Evolutionary conservation across 306 rosid genomes (phyloP).

Genomic region (Cucumis melo): DNA sequence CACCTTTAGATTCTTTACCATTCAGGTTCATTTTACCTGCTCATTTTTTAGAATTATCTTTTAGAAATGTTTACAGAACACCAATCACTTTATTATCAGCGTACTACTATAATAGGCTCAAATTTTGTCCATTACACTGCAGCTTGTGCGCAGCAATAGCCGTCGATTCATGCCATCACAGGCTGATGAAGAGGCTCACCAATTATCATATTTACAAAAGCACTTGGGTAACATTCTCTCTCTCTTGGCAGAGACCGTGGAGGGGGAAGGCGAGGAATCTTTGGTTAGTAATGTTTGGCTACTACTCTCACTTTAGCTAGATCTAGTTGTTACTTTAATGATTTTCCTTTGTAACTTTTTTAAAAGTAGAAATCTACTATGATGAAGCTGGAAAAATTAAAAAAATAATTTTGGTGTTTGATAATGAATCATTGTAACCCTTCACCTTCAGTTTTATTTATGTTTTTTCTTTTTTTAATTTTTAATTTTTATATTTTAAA

Average conservation of each 20-base stretch:
- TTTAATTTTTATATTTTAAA: too few species aligned
- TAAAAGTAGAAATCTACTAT: not conserved
- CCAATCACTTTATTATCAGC: not conserved
- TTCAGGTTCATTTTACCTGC: not conserved
- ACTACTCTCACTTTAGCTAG: constrained; percentile 2
- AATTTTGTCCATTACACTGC: constrained; percentile 14
- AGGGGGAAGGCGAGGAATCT: constrained; percentile 68
- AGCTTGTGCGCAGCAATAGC: constrained; percentile 96
- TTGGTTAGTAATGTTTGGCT: constrained; percentile 41
- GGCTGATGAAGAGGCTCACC: constrained; percentile 90
- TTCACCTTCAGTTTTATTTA: not conserved
- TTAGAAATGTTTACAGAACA: constrained; percentile 8
- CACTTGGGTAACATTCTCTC: constrained; percentile 70
- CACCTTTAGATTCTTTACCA: not conserved
- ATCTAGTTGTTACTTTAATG: not conserved
- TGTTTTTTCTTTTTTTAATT: not conserved
- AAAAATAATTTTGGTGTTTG: not conserved
- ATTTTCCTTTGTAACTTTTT: not conserved
- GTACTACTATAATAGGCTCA: not conserved
- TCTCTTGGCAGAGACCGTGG: constrained; percentile 69
- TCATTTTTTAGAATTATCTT: not conserved
- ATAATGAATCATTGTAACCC: not conserved
- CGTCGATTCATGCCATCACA: constrained; percentile 75
- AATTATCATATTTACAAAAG: constrained; percentile 74
- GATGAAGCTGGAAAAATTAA: not conserved